These are phyloP conservation scores for Toxicodendron radicans DNA, from an alignment of 345 rosid species.

Conservation along the genomic window DNA sequence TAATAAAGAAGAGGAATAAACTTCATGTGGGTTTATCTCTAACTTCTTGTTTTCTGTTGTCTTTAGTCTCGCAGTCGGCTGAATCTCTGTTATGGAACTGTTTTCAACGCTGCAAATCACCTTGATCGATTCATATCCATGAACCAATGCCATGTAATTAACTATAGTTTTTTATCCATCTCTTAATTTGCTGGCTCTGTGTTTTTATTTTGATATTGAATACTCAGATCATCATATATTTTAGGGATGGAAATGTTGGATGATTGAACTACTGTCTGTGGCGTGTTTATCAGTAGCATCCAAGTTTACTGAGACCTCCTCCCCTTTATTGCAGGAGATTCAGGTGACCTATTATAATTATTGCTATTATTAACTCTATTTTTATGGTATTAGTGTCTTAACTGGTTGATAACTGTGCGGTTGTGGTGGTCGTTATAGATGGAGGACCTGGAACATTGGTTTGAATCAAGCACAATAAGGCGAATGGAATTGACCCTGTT, in stretches of 20 bases:
- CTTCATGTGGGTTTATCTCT: neutral
- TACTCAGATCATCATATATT: neutral
- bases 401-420: neutral
- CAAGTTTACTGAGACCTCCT: constrained; percentile 55
- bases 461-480: constrained; percentile 47
- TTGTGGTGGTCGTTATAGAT: constrained; percentile 27
- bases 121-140: constrained; percentile 57
- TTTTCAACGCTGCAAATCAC: constrained; percentile 59
- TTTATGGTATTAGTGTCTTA: neutral
- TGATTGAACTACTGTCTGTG: constrained; percentile 57
- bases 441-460: constrained; percentile 63
- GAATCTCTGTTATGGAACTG: constrained; percentile 39
- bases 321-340: constrained; percentile 51
- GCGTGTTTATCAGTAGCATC: constrained; percentile 71
- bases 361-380: neutral
- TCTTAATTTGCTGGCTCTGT: neutral
- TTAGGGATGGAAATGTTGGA: constrained; percentile 73
- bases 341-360: constrained; percentile 39
- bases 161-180: neutral
- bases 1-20: neutral
- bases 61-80: constrained; percentile 46
- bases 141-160: constrained; percentile 48
- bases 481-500: constrained; percentile 62
- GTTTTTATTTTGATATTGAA: neutral
- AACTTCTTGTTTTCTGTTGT: neutral